Evolutionary conservation across 345 rosid species (phyloP), one percentile per base, ranked within the genome.

Genomic region (Euphorbia tirucalli): DNA sequence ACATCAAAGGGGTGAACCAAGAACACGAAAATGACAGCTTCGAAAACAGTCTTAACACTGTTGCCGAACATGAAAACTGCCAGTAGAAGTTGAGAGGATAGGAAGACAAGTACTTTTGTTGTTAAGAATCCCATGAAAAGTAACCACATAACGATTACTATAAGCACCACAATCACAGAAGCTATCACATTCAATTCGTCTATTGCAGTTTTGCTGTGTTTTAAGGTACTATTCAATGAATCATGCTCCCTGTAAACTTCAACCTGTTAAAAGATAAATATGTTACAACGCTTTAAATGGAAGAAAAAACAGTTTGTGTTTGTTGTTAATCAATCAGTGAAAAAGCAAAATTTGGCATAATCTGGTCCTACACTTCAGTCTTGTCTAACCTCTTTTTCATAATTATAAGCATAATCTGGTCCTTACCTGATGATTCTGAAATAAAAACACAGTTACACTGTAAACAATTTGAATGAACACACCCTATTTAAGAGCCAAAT

Each of bases 1-100:
- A 92, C 93, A 68, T 88, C 93, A 52, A 77, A 92, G 16, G 93
- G 97, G 70, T 89, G 97, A 87, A 88, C 37, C 22, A 59, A 18
- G n/a, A 59, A 59, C 35, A 59, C 63, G n/a, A 59, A 59, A 16
- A 61, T 61, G 44, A 60, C 25, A 19, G 65, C 46, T n/a, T 61
- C 44, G 15, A 61, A 61, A 7, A 61, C n/a, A 32, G 65, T 32
- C 25, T 19, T 61, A 3, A n/a, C 65, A 30, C 14, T 61, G 65
- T 61, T 61, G 19, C 65, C 65, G 15, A 61, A 61, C 65, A 61
- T 19, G 65, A 61, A 61, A 32, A 8, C 44, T 22, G 7, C 11
- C 0, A 19, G 43, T 61, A 61, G 21, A 7, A 32, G 7, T 19
- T 61, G 65, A 19, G 65, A 61, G 5, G 24, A 32, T 32, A 61